These are phyloP conservation scores for Mortierella sp. DNA, from an alignment of 371 early-diverging fungal species.

Conservation along the genomic window DNA sequence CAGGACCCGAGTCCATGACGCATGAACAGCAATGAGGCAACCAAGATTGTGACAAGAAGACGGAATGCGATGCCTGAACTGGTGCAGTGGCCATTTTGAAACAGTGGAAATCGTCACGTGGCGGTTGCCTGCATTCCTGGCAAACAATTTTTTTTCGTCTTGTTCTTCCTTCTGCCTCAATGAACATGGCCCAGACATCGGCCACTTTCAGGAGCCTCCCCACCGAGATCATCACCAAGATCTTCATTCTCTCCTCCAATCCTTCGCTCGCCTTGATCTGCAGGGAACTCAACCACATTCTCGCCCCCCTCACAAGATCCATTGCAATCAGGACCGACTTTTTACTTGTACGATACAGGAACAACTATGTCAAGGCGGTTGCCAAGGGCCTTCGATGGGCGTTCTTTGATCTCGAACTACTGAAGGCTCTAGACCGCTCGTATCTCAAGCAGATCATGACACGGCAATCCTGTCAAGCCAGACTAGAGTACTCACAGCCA, in stretches of 20 bases:
- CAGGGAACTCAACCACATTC: slow-evolving; percentile 18
- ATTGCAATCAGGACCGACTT: slow-evolving; percentile 29
- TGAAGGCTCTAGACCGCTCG: slow-evolving; percentile 27
- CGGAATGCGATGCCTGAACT: no score
- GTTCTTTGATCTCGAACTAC: slow-evolving; percentile 39
- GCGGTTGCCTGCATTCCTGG: no score
- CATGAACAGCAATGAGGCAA: no score
- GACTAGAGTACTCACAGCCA: no score
- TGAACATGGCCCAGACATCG: slow-evolving; percentile 7
- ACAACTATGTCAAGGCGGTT: slow-evolving; percentile 45
- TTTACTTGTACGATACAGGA: slow-evolving; percentile 31
- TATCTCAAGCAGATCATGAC: slow-evolving; percentile 12
- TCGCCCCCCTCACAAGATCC: slow-evolving; percentile 35
- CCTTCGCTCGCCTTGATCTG: slow-evolving; percentile 34
- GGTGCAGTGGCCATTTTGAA: no score
- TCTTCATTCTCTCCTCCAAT: slow-evolving; percentile 47
- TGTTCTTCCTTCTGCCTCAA: no score
- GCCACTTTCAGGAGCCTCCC: slow-evolving; percentile 23
- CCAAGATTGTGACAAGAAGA: no score
- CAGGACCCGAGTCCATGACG: slow-evolving; percentile 32
- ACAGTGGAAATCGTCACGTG: no score
- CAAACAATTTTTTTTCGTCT: no score
- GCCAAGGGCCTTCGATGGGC: slow-evolving; percentile 51
- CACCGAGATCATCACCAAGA: slow-evolving; percentile 21
- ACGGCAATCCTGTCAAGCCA: no score